Percentiles rank a stretch among this genome's conserved stretches.
These are phyloP conservation scores for Hyaloscypha finlandica DNA, from an alignment of 495 filamentous ascomycete species.

Conservation along the genomic window DNA sequence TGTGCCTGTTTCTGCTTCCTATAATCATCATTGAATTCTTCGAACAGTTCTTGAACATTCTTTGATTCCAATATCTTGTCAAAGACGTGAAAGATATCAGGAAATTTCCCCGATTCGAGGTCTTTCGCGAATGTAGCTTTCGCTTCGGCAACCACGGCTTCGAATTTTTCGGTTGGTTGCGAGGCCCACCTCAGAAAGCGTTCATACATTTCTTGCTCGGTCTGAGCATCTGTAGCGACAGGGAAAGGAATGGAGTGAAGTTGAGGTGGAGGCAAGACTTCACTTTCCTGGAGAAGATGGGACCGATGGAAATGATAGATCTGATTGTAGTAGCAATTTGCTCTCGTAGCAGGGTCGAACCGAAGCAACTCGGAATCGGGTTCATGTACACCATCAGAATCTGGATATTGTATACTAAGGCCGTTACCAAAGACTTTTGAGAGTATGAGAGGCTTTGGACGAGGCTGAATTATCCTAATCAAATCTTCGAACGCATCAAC, in stretches of 20 bases:
- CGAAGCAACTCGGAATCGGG: not conserved
- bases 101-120: not conserved
- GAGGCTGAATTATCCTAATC: conserved; percentile 27
- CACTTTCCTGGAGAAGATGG: not conserved
- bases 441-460: not conserved
- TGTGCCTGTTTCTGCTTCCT: not conserved
- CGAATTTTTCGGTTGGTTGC: not conserved
- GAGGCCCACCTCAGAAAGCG: conserved; percentile 18
- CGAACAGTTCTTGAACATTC: not conserved
- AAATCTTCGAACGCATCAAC: conserved; percentile 41
- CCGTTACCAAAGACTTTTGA: not conserved
- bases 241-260: not conserved
- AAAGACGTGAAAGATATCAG: not conserved
- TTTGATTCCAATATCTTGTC: not conserved
- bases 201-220: conserved; percentile 32
- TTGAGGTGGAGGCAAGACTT: not conserved
- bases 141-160: not conserved
- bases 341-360: not conserved
- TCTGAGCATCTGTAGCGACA: conserved; percentile 11
- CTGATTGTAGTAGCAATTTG: not conserved
- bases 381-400: not conserved
- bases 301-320: not conserved
- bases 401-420: not conserved
- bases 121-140: not conserved
- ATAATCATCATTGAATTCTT: not conserved